Evolutionary conservation across 1,139 yeast genomes (phyloP).

Genomic region (Taphrina wiesneri): DNA sequence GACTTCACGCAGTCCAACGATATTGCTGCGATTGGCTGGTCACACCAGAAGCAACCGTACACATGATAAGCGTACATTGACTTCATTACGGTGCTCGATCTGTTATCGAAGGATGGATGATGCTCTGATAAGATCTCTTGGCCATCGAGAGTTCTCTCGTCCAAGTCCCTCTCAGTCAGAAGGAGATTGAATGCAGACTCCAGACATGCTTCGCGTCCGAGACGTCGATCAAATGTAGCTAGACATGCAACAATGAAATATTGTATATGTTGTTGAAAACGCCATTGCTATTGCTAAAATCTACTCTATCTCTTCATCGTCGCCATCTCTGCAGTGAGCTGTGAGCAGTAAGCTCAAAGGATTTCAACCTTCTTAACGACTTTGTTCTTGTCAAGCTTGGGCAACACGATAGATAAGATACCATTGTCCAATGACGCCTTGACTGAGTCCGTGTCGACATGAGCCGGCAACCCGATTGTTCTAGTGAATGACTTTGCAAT

Average conservation of each 20-base stretch:
- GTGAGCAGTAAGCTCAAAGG: not conserved
- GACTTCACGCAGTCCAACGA: not conserved
- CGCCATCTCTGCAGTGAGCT: not conserved
- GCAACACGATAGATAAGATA: conserved; percentile 54
- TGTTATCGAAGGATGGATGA: too few relatives aligned
- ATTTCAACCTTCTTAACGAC: conserved; percentile 29
- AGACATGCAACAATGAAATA: not conserved
- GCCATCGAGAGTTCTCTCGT: too few relatives aligned
- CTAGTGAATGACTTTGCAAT: conserved; percentile 38
- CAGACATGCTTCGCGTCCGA: not conserved
- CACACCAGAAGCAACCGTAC: not conserved
- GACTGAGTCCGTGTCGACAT: conserved; percentile 55
- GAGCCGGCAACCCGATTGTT: conserved; percentile 39
- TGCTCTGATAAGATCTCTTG: too few relatives aligned
- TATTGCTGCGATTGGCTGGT: not conserved
- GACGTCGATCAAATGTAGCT: not conserved
- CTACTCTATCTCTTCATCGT: not conserved
- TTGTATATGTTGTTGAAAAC: not conserved
- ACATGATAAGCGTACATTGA: too few relatives aligned
- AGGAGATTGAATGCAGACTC: too few relatives aligned
- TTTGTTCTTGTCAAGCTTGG: conserved; percentile 46
- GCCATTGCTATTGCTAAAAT: not conserved
- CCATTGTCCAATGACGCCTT: conserved; percentile 57
- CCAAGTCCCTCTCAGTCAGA: too few relatives aligned
- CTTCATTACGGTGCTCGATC: too few relatives aligned